phyloP scores from a whole-genome alignment of 306 rosid species.

The Prunus persica region Prunus_persica_NCBIv2 NC_034014.1:28927001-28927500 shows the following conservation, averaged over 20 bases:
- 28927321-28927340: neutral
- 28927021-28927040: slow-evolving; percentile 3
- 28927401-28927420: neutral
- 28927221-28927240: neutral
- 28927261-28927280: slow-evolving; percentile 24
- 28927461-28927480: slow-evolving; percentile 10
- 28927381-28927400: slow-evolving; percentile 13
- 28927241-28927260: slow-evolving; percentile 5
- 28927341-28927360: neutral
- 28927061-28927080: slow-evolving; percentile 6
- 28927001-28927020: slow-evolving; percentile 19
- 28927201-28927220: slow-evolving; percentile 21
- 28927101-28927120: neutral
- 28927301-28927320: slow-evolving; percentile 13
- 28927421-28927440: neutral
- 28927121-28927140: slow-evolving; percentile 26
- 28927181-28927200: slow-evolving; percentile 1
- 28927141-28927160: slow-evolving; percentile 12
- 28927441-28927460: neutral
- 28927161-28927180: slow-evolving; percentile 3
- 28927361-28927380: slow-evolving; percentile 3
- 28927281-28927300: slow-evolving; percentile 18
- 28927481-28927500: neutral
- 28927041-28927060: slow-evolving; percentile 17
- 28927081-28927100: slow-evolving; percentile 18